Evolutionary conservation across 768 basidiomycete species (phyloP).

Genomic region (Piloderma croceum): DNA sequence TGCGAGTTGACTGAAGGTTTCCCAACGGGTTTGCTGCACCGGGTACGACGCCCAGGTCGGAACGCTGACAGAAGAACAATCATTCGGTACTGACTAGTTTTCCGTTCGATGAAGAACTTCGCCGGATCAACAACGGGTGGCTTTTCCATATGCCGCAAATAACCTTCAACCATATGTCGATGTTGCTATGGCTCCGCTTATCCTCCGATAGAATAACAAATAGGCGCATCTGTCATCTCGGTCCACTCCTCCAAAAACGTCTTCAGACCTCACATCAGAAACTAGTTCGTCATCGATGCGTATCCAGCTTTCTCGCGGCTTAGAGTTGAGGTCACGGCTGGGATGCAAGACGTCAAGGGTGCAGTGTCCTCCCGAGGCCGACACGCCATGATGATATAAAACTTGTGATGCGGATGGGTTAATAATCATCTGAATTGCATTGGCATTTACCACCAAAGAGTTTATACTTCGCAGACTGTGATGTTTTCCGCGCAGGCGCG

Average conservation of each 20-base stretch:
- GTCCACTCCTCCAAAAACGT: conserved; percentile 57
- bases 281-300: conserved; percentile 92
- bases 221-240: conserved; percentile 73
- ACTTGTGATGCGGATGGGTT: conserved; percentile 36
- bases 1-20: too few species aligned
- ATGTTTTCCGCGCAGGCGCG: conserved; percentile 39
- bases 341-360: conserved; percentile 86
- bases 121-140: background rate
- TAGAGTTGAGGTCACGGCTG: conserved; percentile 42
- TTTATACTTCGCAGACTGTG: conserved; percentile 57
- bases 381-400: conserved; percentile 88
- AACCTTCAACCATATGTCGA: background rate
- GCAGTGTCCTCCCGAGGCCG: conserved; percentile 92
- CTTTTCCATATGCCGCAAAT: background rate
- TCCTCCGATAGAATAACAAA: conserved; percentile 75
- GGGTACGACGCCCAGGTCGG: too few species aligned
- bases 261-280: conserved; percentile 62
- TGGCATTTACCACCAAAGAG: conserved; percentile 70
- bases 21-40: too few species aligned
- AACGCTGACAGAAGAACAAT: too few species aligned
- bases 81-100: too few species aligned
- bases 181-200: conserved; percentile 36
- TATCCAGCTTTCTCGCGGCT: conserved; percentile 67
- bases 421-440: background rate
- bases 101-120: too few species aligned